Conservation (phyloP, 1,284 basidiomycete genomes). For the Takashimella koratensis region DNA sequence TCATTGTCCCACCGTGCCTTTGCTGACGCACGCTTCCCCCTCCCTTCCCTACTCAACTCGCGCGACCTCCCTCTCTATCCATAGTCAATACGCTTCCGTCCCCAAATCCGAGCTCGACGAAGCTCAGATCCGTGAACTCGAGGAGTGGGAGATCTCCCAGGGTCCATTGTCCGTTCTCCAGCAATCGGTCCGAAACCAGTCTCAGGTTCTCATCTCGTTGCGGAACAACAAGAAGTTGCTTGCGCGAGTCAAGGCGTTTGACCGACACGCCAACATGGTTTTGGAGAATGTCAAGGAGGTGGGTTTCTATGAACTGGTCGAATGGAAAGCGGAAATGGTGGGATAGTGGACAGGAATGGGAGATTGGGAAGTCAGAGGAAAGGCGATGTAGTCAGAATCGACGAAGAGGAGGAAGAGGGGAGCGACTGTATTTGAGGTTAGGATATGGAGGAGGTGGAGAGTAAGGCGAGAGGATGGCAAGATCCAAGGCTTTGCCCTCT, state of each 20-base stretch:
- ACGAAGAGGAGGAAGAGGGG: background rate
- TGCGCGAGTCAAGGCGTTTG: constrained; percentile 97
- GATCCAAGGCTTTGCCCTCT: too few species aligned
- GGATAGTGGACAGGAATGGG: constrained; percentile 23
- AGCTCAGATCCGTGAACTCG: constrained; percentile 88
- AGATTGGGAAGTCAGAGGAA: background rate
- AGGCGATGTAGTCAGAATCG: too few species aligned
- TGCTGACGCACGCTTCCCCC: too few species aligned
- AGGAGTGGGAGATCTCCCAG: constrained; percentile 96
- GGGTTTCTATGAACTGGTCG: too few species aligned
- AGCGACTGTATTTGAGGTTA: too few species aligned
- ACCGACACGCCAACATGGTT: constrained; percentile 98
- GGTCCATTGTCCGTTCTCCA: constrained; percentile 97
- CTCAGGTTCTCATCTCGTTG: constrained; percentile 94
- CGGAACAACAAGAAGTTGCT: constrained; percentile 99
- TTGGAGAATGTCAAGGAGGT: constrained; percentile 97
- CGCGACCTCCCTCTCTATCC: background rate
- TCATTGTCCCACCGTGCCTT: too few species aligned
- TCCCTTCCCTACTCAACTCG: background rate
- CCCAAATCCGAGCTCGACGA: constrained; percentile 98
- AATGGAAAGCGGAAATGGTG: too few species aligned
- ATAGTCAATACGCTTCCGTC: constrained; percentile 91
- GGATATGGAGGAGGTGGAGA: too few species aligned
- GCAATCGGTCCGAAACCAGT: constrained; percentile 95
- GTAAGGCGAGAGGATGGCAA: too few species aligned